Base-by-base conservation (phyloP, 1,139 yeast genomes). In the Saccharomycopsis crataegensis region DNA sequence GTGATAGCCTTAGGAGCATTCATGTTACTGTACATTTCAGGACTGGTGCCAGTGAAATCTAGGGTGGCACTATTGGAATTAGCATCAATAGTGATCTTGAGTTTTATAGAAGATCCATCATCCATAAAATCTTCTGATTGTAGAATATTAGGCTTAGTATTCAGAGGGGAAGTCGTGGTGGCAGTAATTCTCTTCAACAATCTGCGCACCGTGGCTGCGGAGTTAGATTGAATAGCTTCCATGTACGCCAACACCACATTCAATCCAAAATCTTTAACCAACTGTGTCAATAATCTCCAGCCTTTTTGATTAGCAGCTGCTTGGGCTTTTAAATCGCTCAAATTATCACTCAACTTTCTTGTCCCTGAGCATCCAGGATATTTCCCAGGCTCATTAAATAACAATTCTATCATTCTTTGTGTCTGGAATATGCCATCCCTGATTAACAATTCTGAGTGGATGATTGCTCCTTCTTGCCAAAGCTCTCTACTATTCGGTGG, bases 1-100 rank as follows among this genome's bases (percentile, higher is more conserved):
- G 93, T 79, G 58, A 87, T 86, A 0, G 96, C 90, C 57, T 75
- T 76, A 1, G 85, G 88, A 1, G 86, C 85, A 61, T 82, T 82
- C 62, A 80, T 67, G 62, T 79, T 79, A 22, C 85, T 83, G 61
- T 79, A 80, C 46, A 79, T 71, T 63, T 82, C 84, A 1, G 77
- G 74, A 3, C 83, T 79, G 1, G 87, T 79, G 1, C 76, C 78
- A 2, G 69, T 66, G 57, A 75, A 75, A 59, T 75, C 78, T 60
- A 75, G 73, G 6, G 67, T 59, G 28, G 75, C 75, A n/a, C 65
- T 64, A 8, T 43, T 28, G 11, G 14, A 36, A 32, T 69, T 69
- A 6, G 65, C 66, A 46, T 67, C 66, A 49, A 71, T 64, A 42
- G 68, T 65, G 22, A 75, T 72, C 37, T 65, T 64, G 36, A 76